A percentile compares a stretch with the other conserved stretches of the same genome.
Conservation (phyloP, 306 rosid genomes). For the Begonia masoniana region DNA sequence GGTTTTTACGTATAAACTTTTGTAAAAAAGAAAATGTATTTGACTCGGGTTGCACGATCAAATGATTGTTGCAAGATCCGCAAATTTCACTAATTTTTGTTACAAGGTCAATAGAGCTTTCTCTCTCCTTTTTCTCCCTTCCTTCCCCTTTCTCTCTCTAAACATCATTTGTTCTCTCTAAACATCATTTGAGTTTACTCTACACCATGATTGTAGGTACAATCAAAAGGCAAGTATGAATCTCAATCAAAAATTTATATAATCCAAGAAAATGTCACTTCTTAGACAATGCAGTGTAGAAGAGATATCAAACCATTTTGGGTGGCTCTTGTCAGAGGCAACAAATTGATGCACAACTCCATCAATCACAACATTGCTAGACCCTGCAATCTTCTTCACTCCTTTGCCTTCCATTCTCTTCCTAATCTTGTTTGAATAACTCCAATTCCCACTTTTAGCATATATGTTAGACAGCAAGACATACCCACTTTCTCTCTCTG, state of each 20-base stretch:
- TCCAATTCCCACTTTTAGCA: slow-evolving; percentile 40
- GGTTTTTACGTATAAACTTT: too few species aligned
- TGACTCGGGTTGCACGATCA: too few species aligned
- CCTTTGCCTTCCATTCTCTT: slow-evolving; percentile 35
- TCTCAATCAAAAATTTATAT: not conserved
- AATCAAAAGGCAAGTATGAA: too few species aligned
- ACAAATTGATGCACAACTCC: slow-evolving; percentile 29
- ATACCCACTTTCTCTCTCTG: slow-evolving; percentile 39
- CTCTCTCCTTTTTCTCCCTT: too few species aligned
- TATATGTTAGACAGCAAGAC: slow-evolving; percentile 36
- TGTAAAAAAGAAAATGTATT: too few species aligned
- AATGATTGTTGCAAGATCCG: too few species aligned
- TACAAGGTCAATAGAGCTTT: too few species aligned
- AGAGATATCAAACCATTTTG: slow-evolving; percentile 32
- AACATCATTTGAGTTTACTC: too few species aligned
- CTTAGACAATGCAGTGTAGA: slow-evolving; percentile 15
- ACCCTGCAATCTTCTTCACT: slow-evolving; percentile 43
- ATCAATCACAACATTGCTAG: slow-evolving; percentile 28
- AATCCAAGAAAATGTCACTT: slow-evolving; percentile 20
- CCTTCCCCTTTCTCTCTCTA: too few species aligned
- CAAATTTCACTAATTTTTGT: too few species aligned
- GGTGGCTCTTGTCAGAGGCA: slow-evolving; percentile 28
- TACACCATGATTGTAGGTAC: too few species aligned
- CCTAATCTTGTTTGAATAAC: slow-evolving; percentile 26
- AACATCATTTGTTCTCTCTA: too few species aligned